phyloP scores from a whole-genome alignment of 495 filamentous ascomycete species.

The Neurospora sp. region DNA sequence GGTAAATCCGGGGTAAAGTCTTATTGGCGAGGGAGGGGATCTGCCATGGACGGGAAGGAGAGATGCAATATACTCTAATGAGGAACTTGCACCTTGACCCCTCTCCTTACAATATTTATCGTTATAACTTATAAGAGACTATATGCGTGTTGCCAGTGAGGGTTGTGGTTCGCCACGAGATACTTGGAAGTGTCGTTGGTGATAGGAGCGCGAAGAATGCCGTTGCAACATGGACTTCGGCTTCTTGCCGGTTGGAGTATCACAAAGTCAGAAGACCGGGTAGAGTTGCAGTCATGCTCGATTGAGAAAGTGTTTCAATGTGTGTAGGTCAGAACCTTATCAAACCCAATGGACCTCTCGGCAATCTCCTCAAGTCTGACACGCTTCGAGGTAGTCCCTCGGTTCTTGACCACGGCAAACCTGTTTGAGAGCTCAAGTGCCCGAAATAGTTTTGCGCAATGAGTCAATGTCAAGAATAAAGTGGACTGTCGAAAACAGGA shows the following conservation, averaged over 20 bases:
- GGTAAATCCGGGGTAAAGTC: slow-evolving; percentile 5
- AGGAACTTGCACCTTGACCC: background rate
- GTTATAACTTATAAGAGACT: no score
- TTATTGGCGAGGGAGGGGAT: background rate
- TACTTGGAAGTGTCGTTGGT: background rate
- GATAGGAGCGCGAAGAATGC: background rate
- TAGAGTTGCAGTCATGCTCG: background rate
- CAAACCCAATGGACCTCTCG: background rate
- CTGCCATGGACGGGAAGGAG: background rate
- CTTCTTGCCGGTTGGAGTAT: background rate
- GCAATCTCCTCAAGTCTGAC: background rate
- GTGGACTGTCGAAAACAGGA: background rate
- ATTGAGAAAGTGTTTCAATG: background rate
- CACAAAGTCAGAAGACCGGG: background rate
- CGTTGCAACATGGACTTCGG: background rate
- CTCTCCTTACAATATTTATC: no score
- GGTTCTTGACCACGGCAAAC: background rate
- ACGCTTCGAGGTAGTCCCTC: background rate
- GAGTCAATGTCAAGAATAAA: background rate
- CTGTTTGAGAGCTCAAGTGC: background rate
- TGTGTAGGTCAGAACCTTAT: background rate
- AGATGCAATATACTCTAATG: background rate
- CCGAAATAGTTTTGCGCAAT: background rate
- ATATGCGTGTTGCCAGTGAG: background rate
- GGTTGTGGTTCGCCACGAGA: background rate